Evolutionary conservation across 805 yeast genomes (phyloP), one percentile per base, ranked within the genome.

Genomic region (Aciculoconidium aculeatum): DNA sequence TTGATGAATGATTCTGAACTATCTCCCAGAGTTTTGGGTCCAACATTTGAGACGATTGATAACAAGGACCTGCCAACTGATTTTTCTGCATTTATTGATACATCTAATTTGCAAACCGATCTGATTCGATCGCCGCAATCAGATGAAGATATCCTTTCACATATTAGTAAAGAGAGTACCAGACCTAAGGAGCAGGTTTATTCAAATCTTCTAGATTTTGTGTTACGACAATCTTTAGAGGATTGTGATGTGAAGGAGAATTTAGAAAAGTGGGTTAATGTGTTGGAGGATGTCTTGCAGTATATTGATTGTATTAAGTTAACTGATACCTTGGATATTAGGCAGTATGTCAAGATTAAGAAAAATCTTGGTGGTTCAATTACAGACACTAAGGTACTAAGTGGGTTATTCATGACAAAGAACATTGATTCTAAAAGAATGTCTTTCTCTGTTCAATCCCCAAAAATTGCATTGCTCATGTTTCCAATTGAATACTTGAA

Each of bases 331-430:
- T 67, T 87, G 36, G 96, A 92, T 50, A 77, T 88, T 27, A 70
- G 90, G n/a, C 88, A 81, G 42, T 90, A 84, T 53, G 75, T 92
- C 23, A 92, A 94, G 47, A 67, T 92, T 25, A 94, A 92, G 49
- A 69, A 86, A 35, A 74, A 90, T 6, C 67, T 79, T 1, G 97
- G 98, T 1, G 92, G 94, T 0, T 35, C 51, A 1, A 71, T 79
- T 1, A 58, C 62, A 4, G 77, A 81, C 23, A 75, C 38, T 0
- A 58, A 59, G 15, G 69, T 73, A 17, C 52, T 90, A 3, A 77
- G 81, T 45, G 99, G 98, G 0, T 55, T 85, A 4, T 80, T 85
- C 3, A 86, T 88, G 53, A 81, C 96, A 0, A 86, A 87, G 41
- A 75, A 78, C 11, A 61, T 88, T 24, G 95, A 95, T 3, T 64